These are phyloP conservation scores for Diaporthe helianthi DNA, from an alignment of 2,329 filamentous ascomycete genomes.

Conservation along the genomic window DNA sequence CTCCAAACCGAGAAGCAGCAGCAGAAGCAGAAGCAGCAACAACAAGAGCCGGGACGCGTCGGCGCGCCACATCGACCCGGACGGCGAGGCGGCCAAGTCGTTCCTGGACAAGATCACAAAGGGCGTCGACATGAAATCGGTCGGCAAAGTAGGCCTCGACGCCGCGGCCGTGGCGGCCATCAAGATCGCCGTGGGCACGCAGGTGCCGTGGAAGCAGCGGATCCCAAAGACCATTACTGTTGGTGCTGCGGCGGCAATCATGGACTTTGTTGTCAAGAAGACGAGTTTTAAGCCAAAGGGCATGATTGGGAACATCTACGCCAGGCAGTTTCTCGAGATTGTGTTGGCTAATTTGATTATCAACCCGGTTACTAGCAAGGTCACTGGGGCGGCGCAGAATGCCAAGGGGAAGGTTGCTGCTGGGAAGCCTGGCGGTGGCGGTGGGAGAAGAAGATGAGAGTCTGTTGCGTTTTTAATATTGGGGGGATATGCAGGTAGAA, in stretches of 20 bases:
- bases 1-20: not conserved
- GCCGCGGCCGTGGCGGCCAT: slow-evolving; percentile 32
- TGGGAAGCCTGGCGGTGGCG: not conserved
- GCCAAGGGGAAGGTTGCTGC: not conserved
- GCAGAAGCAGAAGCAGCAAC: not conserved
- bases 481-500: not conserved
- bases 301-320: slow-evolving; percentile 32
- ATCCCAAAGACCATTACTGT: slow-evolving; percentile 30
- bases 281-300: slow-evolving; percentile 30
- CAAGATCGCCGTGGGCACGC: slow-evolving; percentile 33
- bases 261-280: slow-evolving; percentile 32
- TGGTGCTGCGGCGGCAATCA: slow-evolving; percentile 29
- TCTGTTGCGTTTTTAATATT: not conserved
- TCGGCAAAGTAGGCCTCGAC: slow-evolving; percentile 31
- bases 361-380: slow-evolving; percentile 30
- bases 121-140: slow-evolving; percentile 29
- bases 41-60: slow-evolving; percentile 5
- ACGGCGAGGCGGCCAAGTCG: slow-evolving; percentile 28
- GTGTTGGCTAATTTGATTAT: slow-evolving; percentile 31
- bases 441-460: not conserved
- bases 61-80: slow-evolving; percentile 22
- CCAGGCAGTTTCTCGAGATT: slow-evolving; percentile 32
- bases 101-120: slow-evolving; percentile 28
- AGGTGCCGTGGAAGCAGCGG: slow-evolving; percentile 33
- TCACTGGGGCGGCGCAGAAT: slow-evolving; percentile 19